A percentile compares a stretch with the other conserved stretches of the same genome.
Evolutionary conservation across 306 rosid genomes (phyloP).

Genomic region (Gleditsia sinensis): DNA sequence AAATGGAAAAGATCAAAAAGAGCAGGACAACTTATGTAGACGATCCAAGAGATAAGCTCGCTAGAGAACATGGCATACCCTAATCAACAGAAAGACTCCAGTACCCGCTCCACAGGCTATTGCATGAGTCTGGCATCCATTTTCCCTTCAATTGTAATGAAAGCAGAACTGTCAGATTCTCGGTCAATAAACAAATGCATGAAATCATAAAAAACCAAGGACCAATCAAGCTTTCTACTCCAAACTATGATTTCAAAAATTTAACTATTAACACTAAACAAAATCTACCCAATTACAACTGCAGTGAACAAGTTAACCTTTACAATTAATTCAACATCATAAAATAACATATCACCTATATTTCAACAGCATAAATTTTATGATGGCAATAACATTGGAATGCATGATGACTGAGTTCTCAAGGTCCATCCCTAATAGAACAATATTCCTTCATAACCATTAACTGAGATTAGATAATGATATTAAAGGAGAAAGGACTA

Average conservation of each 20-base stretch:
- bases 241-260: constrained; percentile 24
- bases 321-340: background rate
- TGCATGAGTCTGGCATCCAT: constrained; percentile 91
- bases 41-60: constrained; percentile 7
- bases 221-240: background rate
- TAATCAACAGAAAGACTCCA: constrained; percentile 83
- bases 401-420: constrained; percentile 1
- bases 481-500: no score
- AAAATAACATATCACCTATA: background rate
- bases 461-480: background rate
- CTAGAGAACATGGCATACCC: constrained; percentile 50
- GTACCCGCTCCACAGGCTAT: constrained; percentile 90
- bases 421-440: background rate
- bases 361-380: background rate
- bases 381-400: background rate
- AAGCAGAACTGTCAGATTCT: constrained; percentile 29
- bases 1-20: background rate
- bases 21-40: background rate
- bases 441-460: background rate
- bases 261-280: background rate
- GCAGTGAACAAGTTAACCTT: background rate
- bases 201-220: constrained; percentile 13
- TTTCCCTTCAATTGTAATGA: constrained; percentile 57
- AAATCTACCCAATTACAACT: background rate
- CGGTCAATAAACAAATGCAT: constrained; percentile 25